Percentiles rank a stretch among this genome's conserved stretches.
Evolutionary conservation across 805 yeast genomes (phyloP).

Genomic region (Barnettozyma wickerhamii): DNA sequence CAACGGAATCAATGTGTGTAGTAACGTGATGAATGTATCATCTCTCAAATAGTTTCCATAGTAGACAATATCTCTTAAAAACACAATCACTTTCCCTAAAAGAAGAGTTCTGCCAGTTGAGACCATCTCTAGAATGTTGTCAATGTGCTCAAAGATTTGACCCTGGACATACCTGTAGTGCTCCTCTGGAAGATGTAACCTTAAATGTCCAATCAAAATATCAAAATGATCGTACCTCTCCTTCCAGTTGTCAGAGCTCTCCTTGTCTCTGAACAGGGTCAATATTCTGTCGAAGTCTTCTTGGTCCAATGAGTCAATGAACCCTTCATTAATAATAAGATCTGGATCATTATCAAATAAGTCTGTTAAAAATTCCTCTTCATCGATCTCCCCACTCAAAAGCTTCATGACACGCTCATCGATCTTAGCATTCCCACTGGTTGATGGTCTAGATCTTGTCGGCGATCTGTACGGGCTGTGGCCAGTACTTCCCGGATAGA

Average conservation of each 20-base stretch:
- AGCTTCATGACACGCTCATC: background rate
- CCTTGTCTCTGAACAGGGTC: constrained; percentile 11
- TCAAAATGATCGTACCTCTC: constrained; percentile 14
- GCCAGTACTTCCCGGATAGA: too few relatives aligned
- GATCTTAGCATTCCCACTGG: background rate
- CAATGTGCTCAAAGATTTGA: constrained; percentile 11
- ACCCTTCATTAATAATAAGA: constrained; percentile 5
- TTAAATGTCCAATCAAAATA: constrained; percentile 18
- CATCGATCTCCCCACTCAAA: background rate
- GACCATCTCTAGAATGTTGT: constrained; percentile 15
- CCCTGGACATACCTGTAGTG: constrained; percentile 13
- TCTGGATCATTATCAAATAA: constrained; percentile 21
- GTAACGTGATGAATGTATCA: constrained; percentile 13
- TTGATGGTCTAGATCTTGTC: background rate
- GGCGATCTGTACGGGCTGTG: too few relatives aligned
- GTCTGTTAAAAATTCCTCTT: constrained; percentile 15
- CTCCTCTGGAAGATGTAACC: constrained; percentile 14
- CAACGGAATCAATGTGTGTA: constrained; percentile 21
- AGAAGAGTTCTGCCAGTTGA: constrained; percentile 18
- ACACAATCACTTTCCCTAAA: constrained; percentile 16
- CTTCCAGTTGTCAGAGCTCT: constrained; percentile 23
- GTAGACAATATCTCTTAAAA: constrained; percentile 21
- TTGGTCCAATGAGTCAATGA: constrained; percentile 5
- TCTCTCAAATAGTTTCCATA: constrained; percentile 16
- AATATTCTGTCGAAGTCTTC: constrained; percentile 12